A percentile compares a stretch with the other conserved stretches of the same genome.
Evolutionary conservation across 2,329 filamentous ascomycete genomes (phyloP).

Genomic region (Rutstroemia sp.): DNA sequence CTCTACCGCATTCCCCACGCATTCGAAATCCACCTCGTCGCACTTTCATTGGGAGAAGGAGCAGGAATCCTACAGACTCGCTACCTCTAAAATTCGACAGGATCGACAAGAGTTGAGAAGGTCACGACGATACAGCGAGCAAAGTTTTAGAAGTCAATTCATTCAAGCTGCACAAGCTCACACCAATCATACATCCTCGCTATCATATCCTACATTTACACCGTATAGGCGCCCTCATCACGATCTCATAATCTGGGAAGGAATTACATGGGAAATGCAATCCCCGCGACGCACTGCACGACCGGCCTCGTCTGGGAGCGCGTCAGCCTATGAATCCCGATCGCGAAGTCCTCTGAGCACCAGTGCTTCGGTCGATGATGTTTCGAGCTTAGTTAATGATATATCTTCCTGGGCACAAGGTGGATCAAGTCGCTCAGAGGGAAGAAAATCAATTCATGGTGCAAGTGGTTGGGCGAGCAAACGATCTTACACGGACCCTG

Average conservation of each 20-base stretch:
- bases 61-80: background rate
- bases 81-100: background rate
- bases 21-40: background rate
- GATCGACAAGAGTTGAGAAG: conserved; percentile 1
- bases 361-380: conserved; percentile 19
- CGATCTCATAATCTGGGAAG: conserved; percentile 4
- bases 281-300: conserved; percentile 12
- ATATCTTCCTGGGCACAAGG: conserved; percentile 15
- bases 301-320: conserved; percentile 14
- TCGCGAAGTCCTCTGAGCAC: conserved; percentile 25
- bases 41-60: background rate
- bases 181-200: conserved; percentile 11
- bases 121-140: conserved; percentile 3
- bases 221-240: conserved; percentile 6
- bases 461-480: background rate
- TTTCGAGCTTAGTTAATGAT: conserved; percentile 18
- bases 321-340: conserved; percentile 22
- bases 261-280: conserved; percentile 16
- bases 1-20: background rate
- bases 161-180: background rate
- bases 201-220: conserved; percentile 19
- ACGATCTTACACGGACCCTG: conserved; percentile 13
- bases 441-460: conserved; percentile 2
- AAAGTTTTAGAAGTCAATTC: conserved; percentile 2
- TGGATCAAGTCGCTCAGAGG: background rate